phyloP scores from a whole-genome alignment of 345 rosid species.

The Salix caprea region DNA sequence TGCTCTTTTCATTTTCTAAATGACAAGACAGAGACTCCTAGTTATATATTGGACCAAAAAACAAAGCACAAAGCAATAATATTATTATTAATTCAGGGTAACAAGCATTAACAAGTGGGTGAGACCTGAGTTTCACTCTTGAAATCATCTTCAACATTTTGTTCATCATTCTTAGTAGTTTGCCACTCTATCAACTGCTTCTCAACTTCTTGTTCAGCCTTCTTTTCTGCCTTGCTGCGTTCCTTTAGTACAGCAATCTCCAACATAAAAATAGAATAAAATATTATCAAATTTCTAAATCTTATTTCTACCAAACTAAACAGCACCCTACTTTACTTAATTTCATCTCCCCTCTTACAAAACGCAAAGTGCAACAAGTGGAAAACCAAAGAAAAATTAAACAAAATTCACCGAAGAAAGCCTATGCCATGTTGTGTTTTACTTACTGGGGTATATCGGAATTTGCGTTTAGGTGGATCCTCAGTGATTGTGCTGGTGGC shows the following conservation, averaged over 20 bases:
- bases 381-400: not conserved
- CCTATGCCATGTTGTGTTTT: not conserved
- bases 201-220: conserved; percentile 40
- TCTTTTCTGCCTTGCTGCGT: conserved; percentile 39
- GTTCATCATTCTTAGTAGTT: conserved; percentile 33
- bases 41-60: too few species aligned
- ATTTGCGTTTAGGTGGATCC: conserved; percentile 67
- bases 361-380: not conserved
- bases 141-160: conserved; percentile 20
- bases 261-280: not conserved
- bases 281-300: too few species aligned
- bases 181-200: conserved; percentile 26
- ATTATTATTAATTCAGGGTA: not conserved
- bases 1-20: not conserved
- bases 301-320: not conserved
- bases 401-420: not conserved
- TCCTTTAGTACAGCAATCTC: conserved; percentile 76
- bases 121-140: conserved; percentile 40
- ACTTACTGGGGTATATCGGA: conserved; percentile 87
- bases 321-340: not conserved
- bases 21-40: not conserved
- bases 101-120: not conserved
- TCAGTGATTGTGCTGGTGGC: conserved; percentile 37
- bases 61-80: too few species aligned
- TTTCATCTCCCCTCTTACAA: not conserved